Evolutionary conservation across 106 monocot genomes (phyloP).

Genomic region (Alisma plantagoaquatica): DNA sequence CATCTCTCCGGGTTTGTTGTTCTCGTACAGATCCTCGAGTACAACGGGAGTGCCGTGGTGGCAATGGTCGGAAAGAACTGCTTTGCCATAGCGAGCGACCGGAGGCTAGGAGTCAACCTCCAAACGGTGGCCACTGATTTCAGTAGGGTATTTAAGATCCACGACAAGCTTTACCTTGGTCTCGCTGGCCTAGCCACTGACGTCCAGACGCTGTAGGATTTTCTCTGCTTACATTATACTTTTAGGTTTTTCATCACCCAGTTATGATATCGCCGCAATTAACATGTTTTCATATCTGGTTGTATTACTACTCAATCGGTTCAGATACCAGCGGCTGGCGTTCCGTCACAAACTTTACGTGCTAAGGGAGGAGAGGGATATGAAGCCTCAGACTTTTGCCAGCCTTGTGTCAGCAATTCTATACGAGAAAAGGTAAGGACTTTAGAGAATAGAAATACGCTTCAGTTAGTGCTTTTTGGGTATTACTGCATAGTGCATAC

Average conservation of each 20-base stretch:
- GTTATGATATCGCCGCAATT: too few species aligned
- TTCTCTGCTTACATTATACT: not conserved
- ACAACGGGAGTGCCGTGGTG: constrained; percentile 17
- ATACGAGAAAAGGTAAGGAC: constrained; percentile 3
- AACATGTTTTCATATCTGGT: too few species aligned
- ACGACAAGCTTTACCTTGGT: constrained; percentile 16
- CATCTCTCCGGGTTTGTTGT: too few species aligned
- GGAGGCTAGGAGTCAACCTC: constrained; percentile 13
- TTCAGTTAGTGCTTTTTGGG: too few species aligned
- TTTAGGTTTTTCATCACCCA: not conserved
- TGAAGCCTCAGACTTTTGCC: constrained; percentile 1
- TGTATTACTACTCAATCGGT: not conserved
- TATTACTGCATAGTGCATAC: too few species aligned
- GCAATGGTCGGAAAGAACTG: too few species aligned
- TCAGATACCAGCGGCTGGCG: constrained; percentile 10
- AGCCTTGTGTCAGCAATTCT: not conserved
- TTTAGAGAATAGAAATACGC: too few species aligned
- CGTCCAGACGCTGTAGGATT: constrained; percentile 10
- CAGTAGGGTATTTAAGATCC: constrained; percentile 16
- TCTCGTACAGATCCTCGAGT: constrained; percentile 12
- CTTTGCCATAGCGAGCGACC: constrained; percentile 19
- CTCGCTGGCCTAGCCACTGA: constrained; percentile 19
- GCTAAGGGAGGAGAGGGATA: constrained; percentile 3
- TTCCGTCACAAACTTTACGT: constrained; percentile 6
- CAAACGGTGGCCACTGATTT: constrained; percentile 19